Evolutionary conservation across 495 filamentous ascomycete genomes (phyloP), one percentile per base, ranked within the genome.

Genomic region (Trichoderma asperelloides): DNA sequence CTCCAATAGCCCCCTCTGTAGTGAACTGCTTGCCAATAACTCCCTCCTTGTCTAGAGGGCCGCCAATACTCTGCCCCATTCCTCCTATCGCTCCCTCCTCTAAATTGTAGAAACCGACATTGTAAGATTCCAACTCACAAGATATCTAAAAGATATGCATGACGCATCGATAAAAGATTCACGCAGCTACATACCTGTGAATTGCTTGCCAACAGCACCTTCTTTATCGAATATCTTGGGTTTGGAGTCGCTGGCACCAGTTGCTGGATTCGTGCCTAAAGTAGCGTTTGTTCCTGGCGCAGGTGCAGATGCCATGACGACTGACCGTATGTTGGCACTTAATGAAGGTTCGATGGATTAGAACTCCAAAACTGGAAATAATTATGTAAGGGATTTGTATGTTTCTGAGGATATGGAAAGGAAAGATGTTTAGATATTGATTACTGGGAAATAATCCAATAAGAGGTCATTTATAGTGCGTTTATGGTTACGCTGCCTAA

Each of bases 31-130:
- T 81, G 47, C 80, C 77, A 49, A 81, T 70, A 63, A 74, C 71
- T 0, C 79, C 79, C 27, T 77, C 74, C 66, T 77, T 77, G 64
- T 80, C 75, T 12, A 84, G 68, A 1, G 82, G 78, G 0, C 83
- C 81, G 7, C 83, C 83, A 8, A 84, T 69, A 66, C 75, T 79
- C 70, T 85, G 77, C 11, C 78, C 80, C 9, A 72, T 73, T 30
- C 78, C 74, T 8, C 82, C 80, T 13, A 82, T 66, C 0, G 75
- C 68, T 9, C 83, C 82, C 6, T 80, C 69, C 45, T 80, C 81
- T 83, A 49, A 33, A 12, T 37, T 8, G 5, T 37, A 37, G 33
- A 7, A 2, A 63, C 23, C 12, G 11, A 37, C 27, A n/a, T 3
- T 18, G 64, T 23, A n/a, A 47, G 9, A 45, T 45, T 43, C 27